These are phyloP conservation scores for Diaporthe sp. DNA, from an alignment of 2,329 filamentous ascomycete genomes.

Conservation along the genomic window DNA sequence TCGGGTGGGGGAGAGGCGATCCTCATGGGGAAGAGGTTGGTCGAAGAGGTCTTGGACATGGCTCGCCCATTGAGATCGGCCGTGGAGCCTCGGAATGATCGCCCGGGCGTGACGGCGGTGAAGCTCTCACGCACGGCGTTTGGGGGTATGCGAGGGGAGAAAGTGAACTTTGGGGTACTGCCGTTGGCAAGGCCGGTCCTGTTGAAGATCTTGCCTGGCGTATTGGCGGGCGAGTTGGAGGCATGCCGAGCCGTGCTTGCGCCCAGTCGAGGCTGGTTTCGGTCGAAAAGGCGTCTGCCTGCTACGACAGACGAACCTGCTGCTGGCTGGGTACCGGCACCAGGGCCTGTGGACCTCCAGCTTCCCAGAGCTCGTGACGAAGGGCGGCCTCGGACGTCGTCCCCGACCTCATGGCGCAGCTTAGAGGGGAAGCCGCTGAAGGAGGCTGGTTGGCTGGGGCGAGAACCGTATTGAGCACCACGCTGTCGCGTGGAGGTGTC, in stretches of 20 bases:
- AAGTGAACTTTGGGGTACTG: conserved; percentile 49
- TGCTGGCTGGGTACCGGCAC: conserved; percentile 51
- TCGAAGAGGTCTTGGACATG: conserved; percentile 63
- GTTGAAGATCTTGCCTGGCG: conserved; percentile 53
- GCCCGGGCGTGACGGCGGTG: conserved; percentile 60
- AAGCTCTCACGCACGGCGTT: conserved; percentile 65
- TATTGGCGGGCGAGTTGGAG: conserved; percentile 45
- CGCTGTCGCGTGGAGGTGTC: conserved; percentile 41
- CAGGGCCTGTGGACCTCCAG: conserved; percentile 45
- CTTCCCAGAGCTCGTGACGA: conserved; percentile 43
- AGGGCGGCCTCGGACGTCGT: conserved; percentile 27
- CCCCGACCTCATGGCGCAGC: conserved; percentile 28
- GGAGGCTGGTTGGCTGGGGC: conserved; percentile 37
- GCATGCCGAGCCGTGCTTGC: conserved; percentile 41
- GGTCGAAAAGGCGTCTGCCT: conserved; percentile 52
- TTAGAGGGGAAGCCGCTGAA: conserved; percentile 35
- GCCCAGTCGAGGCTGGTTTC: conserved; percentile 50
- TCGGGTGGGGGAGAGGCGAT: conserved; percentile 70
- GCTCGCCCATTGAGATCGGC: conserved; percentile 64
- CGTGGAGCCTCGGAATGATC: conserved; percentile 59
- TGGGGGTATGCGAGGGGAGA: conserved; percentile 61
- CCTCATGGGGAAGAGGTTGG: conserved; percentile 70
- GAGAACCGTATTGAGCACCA: conserved; percentile 26
- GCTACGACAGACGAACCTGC: conserved; percentile 50
- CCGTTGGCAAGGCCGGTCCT: conserved; percentile 45